These are phyloP conservation scores for Xerocomellus amylosporus DNA, from an alignment of 768 basidiomycete genomes.

Conservation along the genomic window DNA sequence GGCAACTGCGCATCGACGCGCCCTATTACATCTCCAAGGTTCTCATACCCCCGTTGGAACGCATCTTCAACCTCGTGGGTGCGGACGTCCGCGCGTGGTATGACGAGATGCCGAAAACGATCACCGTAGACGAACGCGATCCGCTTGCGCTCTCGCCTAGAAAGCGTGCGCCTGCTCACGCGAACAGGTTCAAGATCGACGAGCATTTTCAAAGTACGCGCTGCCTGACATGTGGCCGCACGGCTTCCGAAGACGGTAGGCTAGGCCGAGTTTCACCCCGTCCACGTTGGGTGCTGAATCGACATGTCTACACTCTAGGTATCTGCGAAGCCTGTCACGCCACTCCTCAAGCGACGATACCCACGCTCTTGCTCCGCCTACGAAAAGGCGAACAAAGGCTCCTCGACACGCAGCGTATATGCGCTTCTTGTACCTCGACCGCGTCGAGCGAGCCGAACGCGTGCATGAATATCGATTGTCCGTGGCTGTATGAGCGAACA, in stretches of 20 bases:
- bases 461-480: slow-evolving; percentile 87
- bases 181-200: slow-evolving; percentile 56
- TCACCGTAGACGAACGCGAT: slow-evolving; percentile 37
- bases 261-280: not conserved
- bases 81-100: slow-evolving; percentile 88
- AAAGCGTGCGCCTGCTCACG: slow-evolving; percentile 28
- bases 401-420: slow-evolving; percentile 61
- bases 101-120: slow-evolving; percentile 72
- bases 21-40: slow-evolving; percentile 85
- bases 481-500: slow-evolving; percentile 73
- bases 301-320: slow-evolving; percentile 33
- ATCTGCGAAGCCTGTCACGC: slow-evolving; percentile 64
- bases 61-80: slow-evolving; percentile 88
- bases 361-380: slow-evolving; percentile 53
- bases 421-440: slow-evolving; percentile 63
- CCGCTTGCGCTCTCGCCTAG: slow-evolving; percentile 36
- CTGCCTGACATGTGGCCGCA: slow-evolving; percentile 66
- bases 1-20: slow-evolving; percentile 76
- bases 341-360: slow-evolving; percentile 52
- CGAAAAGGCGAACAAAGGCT: slow-evolving; percentile 55
- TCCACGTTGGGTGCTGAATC: not conserved
- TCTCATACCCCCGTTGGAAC: slow-evolving; percentile 84
- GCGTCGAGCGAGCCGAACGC: slow-evolving; percentile 56
- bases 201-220: slow-evolving; percentile 70
- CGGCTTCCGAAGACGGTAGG: slow-evolving; percentile 52